Base-by-base conservation (phyloP, 495 filamentous ascomycete genomes). In the Tuber aestivum region DNA sequence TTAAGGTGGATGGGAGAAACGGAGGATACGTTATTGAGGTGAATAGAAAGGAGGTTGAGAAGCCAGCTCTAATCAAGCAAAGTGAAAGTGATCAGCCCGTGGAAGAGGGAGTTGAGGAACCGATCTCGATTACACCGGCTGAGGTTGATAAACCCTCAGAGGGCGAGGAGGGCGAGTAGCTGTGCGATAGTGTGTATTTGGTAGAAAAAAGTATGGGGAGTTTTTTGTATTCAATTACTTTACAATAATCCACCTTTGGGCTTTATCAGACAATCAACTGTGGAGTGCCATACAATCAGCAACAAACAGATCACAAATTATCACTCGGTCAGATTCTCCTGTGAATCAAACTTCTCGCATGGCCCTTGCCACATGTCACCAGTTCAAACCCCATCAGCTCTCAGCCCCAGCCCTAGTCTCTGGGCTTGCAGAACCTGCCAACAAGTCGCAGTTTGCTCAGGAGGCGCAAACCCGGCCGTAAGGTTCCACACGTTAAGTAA, bases 1-100 rank as follows among this genome's bases (percentile, higher is more conserved):
- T 89, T 80, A 89, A 88, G 79, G 77, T 87, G 2, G 83, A 89
- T 71, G 94, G 89, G 4, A 91, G 89, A 78, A 97, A 94, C 83
- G 92, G 92, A 4, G 91, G 81, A 12, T 72, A 82, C 61, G 75
- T 82, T 12, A 42, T 82, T 35, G 77, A 79, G 69, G 65, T 82
- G 40, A 70, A 74, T 69, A 79, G 72, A 32, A 79, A 76, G 14
- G 70, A 48, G 21, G 18, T 76, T 40, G 75, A 70, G 20, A 69
- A 56, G 70, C 68, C 68, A 45, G 41, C 45, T 44, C 72, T 61
- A 70, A 32, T 65, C 9, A 65, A 79, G 38, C 72, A 75, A 37
- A 73, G 72, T 27, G 72, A 70, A 44, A 72, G 76, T 42, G 70
- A 79, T 16, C 56, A 70, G 65, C 37, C 78, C 16, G 78, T 75